These are phyloP conservation scores for Viola odorata DNA, from an alignment of 345 rosid species.

Conservation along the genomic window DNA sequence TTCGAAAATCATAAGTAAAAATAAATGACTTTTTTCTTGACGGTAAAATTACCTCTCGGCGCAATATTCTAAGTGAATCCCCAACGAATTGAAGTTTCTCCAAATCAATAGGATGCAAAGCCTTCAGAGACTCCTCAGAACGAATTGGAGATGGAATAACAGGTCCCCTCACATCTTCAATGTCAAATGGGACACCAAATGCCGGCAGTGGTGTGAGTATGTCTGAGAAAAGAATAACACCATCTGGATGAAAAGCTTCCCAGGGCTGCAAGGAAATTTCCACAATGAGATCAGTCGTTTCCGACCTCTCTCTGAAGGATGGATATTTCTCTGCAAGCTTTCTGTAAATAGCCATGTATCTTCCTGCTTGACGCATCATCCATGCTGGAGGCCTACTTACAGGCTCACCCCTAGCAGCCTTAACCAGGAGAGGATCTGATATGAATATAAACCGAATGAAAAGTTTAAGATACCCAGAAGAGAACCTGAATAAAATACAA, in stretches of 20 bases:
- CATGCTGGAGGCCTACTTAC: constrained; percentile 89
- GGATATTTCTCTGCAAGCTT: constrained; percentile 88
- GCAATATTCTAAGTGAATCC: constrained; percentile 67
- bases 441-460: constrained; percentile 11
- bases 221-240: constrained; percentile 91
- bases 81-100: constrained; percentile 70
- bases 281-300: constrained; percentile 89
- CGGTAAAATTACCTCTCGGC: constrained; percentile 51
- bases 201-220: constrained; percentile 93
- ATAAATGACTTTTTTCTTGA: constrained; percentile 4
- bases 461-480: too few relatives aligned
- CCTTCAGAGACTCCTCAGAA: constrained; percentile 61
- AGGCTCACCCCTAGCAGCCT: constrained; percentile 79
- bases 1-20: too few relatives aligned
- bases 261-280: constrained; percentile 95
- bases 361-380: constrained; percentile 99
- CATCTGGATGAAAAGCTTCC: constrained; percentile 88
- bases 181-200: constrained; percentile 91
- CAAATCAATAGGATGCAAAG: constrained; percentile 71
- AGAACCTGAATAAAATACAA: too few relatives aligned
- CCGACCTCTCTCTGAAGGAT: constrained; percentile 91
- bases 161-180: constrained; percentile 83
- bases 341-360: constrained; percentile 95
- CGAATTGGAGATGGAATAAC: constrained; percentile 71
- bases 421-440: constrained; percentile 75